Base-by-base conservation (phyloP, 2,329 filamentous ascomycete genomes). In the Botrytis fabae region DNA sequence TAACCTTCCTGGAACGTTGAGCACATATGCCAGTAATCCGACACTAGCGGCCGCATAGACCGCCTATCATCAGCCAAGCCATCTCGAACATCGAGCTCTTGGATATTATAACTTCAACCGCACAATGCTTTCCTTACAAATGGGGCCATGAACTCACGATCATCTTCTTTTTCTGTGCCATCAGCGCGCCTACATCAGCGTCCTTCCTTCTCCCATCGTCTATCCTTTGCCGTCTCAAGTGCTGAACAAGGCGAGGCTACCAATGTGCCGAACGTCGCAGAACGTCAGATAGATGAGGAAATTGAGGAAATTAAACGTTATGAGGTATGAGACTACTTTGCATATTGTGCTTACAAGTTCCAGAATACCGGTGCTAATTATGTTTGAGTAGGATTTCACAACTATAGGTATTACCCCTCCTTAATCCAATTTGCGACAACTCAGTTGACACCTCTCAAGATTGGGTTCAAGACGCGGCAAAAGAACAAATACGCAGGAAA, bases 231-330 rank as follows among this genome's bases (percentile, higher is more conserved):
- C 51, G 85, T 93, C 73, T 92, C 90, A 71, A 88, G 83, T 75
- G 86, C 85, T 35, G 91, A 94, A 81, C 86, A 86, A 75, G 90
- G 89, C 75, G 87, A 91, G 74, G 83, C 85, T 74, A 83, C 83
- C 28, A 84, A 84, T 74, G 84, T 85, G 66, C 83, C 85, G 18
- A 85, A 81, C 48, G 82, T 85, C 42, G 89, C 86, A 72, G 89
- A 93, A 79, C 88, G 91, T 75, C 89, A 91, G 75, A 93, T 97
- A 77, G 92, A 94, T 75, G 95, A 98, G 80, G 96, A 99, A 84
- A 97, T 99, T 80, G 95, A 93, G 40, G 92, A 98, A 85, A 98
- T 99, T 81, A 98, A 98, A 84, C 89, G 95, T 84, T 99, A 99
- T 84, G 96, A 97, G 85, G 89, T 91, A 81, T 75, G 83, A 75